Evolutionary conservation across 2,329 filamentous ascomycete species (phyloP).

Genomic region (Herpotrichia juniperi): DNA sequence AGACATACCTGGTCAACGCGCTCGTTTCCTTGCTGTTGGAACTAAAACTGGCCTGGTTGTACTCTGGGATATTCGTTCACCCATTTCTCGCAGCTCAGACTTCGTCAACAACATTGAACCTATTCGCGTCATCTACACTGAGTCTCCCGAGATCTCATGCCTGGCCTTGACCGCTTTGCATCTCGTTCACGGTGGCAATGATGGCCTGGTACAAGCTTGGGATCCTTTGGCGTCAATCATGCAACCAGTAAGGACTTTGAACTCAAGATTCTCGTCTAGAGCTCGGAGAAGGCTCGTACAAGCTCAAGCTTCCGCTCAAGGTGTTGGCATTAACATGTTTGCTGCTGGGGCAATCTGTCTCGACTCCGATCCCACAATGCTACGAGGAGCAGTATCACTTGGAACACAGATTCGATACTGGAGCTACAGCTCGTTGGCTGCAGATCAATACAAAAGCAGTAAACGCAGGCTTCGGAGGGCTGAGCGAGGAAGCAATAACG

Average conservation of each 20-base stretch:
- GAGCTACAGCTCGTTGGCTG: slow-evolving; percentile 84
- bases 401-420: slow-evolving; percentile 90
- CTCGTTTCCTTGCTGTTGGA: slow-evolving; percentile 80
- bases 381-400: slow-evolving; percentile 86
- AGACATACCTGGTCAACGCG: slow-evolving; percentile 84
- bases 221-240: slow-evolving; percentile 85
- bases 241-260: slow-evolving; percentile 82
- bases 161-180: slow-evolving; percentile 85
- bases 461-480: slow-evolving; percentile 80
- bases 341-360: slow-evolving; percentile 84
- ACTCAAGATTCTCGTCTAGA: slow-evolving; percentile 81
- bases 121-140: slow-evolving; percentile 83
- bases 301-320: slow-evolving; percentile 69
- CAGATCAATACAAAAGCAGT: slow-evolving; percentile 73
- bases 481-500: slow-evolving; percentile 66
- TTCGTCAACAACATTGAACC: slow-evolving; percentile 68
- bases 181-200: slow-evolving; percentile 89
- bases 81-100: slow-evolving; percentile 60
- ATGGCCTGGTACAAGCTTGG: slow-evolving; percentile 95
- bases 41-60: slow-evolving; percentile 79
- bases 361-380: slow-evolving; percentile 83
- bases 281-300: slow-evolving; percentile 77
- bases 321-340: slow-evolving; percentile 75
- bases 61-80: slow-evolving; percentile 82
- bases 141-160: slow-evolving; percentile 85